Conservation (phyloP, 192 early-diverging fungal genomes). For the Chytriomyces hyalinus region DNA sequence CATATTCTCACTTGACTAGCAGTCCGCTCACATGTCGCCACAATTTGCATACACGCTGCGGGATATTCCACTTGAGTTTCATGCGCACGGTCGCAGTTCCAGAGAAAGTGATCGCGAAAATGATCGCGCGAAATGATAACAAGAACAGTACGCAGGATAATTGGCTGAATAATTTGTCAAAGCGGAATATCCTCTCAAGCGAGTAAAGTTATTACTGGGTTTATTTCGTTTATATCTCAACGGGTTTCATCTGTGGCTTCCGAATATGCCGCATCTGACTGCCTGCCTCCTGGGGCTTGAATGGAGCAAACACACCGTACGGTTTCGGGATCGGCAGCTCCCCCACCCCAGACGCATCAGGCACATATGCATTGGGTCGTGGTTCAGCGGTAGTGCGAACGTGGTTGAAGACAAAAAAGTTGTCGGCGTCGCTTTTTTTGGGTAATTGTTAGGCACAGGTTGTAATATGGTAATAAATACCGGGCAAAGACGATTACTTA, state of each 20-base stretch:
- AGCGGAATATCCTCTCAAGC: too few species aligned
- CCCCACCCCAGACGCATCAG: slow-evolving; percentile 50
- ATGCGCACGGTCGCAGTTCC: too few species aligned
- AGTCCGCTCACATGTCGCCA: too few species aligned
- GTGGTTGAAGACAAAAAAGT: slow-evolving; percentile 54
- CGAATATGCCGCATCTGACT: slow-evolving; percentile 59
- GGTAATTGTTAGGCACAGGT: neutral
- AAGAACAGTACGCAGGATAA: too few species aligned
- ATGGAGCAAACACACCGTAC: slow-evolving; percentile 61
- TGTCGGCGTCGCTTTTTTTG: slow-evolving; percentile 53
- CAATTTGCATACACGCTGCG: too few species aligned
- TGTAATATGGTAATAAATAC: neutral
- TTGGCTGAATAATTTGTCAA: too few species aligned
- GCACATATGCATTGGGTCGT: slow-evolving; percentile 65
- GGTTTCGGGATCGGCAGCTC: slow-evolving; percentile 68
- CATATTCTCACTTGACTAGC: too few species aligned
- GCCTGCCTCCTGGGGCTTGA: slow-evolving; percentile 60
- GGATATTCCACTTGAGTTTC: too few species aligned
- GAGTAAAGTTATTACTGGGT: neutral
- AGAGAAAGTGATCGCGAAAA: too few species aligned
- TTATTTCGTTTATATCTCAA: slow-evolving; percentile 55
- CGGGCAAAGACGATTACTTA: slow-evolving; percentile 37
- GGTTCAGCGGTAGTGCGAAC: slow-evolving; percentile 60
- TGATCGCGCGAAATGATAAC: neutral
- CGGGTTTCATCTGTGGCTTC: slow-evolving; percentile 51